phyloP scores from a whole-genome alignment of 257 asterid species.

The Penstemon barbatus region DNA sequence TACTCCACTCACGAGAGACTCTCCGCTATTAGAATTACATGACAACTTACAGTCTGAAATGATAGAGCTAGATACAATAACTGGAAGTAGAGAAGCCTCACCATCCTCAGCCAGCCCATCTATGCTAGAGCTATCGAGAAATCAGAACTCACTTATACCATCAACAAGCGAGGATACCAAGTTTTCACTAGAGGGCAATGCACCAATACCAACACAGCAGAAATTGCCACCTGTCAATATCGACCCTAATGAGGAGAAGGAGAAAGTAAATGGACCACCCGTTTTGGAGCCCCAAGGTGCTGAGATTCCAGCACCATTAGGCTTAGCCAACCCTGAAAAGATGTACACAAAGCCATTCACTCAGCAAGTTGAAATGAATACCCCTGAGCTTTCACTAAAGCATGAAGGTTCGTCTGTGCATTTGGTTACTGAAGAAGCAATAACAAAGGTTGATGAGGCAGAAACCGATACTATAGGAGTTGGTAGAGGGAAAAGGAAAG shows the following conservation, averaged over 20 bases:
- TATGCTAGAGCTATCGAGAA: conserved; percentile 36
- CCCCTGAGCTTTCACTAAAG: conserved; percentile 26
- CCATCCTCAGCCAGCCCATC: conserved; percentile 48
- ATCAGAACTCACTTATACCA: conserved; percentile 27
- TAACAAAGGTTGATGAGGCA: conserved; percentile 23
- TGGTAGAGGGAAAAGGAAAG: conserved; percentile 40
- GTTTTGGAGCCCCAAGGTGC: conserved; percentile 24
- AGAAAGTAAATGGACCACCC: conserved; percentile 29
- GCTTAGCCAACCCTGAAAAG: conserved; percentile 19
- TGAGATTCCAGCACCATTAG: conserved; percentile 11
- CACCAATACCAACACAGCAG: conserved; percentile 21
- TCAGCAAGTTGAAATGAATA: conserved; percentile 24
- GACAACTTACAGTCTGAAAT: conserved; percentile 57
- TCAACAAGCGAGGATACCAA: conserved; percentile 27
- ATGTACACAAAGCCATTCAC: conserved; percentile 25
- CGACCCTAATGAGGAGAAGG: conserved; percentile 27
- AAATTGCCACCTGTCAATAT: conserved; percentile 21
- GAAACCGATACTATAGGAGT: conserved; percentile 21
- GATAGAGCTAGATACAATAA: conserved; percentile 61
- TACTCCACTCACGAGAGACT: conserved; percentile 40
- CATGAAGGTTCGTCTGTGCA: conserved; percentile 24
- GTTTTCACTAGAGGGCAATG: conserved; percentile 29
- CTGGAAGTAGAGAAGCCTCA: conserved; percentile 62
- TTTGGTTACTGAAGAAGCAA: conserved; percentile 31
- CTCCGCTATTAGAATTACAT: conserved; percentile 47